Base-by-base conservation (phyloP, 2,329 filamentous ascomycete genomes). In the Calonectria montana region DNA sequence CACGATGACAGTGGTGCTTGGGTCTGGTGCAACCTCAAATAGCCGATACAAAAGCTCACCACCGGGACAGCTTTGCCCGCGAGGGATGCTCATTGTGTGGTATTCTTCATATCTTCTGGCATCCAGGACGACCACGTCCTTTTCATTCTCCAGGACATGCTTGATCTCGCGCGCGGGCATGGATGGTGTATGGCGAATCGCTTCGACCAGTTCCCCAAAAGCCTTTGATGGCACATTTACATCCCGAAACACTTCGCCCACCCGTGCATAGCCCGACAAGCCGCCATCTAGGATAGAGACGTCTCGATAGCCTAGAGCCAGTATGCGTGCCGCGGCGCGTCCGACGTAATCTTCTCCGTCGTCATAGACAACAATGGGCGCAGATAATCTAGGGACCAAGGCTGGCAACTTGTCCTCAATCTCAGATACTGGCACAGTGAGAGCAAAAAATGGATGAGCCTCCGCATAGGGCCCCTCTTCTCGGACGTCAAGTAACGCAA, bases 11-110 rank as follows among this genome's bases (percentile, higher is more conserved):
- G 47, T 50, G 2, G 47, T 50, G 8, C 15, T 27, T 50, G 47
- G 47, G 47, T 50, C 47, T 7, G 47, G 47, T 27, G 47, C 47
- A 12, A 15, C 47, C 23, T 50, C 47, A 23, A 27, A 50, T 16
- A 50, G 23, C 5, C 47, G 47, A 7, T 50, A 50, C 47, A 50
- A 50, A 29, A 50, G 47, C 47, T 50, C 47, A 7, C 80, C 80
- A 2, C 80, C 80, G 2, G 80, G 80, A 66, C 80, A 82, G 62
- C 80, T 82, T 25, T 75, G 78, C 13, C 80, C 80, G 10, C 69
- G 66, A 2, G 80, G 80, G 29, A 82, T 81, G 64, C 80, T 81
- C 80, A 82, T 82, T 2, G 79, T 81, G 45, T 79, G 74, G 59
- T 78, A 81, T 50, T 81, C 80, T 23, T 75, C 75, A 39, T 76